Evolutionary conservation across 2,329 filamentous ascomycete genomes (phyloP), one percentile per base, ranked within the genome.

Genomic region (Gaeumannomyces tritici): DNA sequence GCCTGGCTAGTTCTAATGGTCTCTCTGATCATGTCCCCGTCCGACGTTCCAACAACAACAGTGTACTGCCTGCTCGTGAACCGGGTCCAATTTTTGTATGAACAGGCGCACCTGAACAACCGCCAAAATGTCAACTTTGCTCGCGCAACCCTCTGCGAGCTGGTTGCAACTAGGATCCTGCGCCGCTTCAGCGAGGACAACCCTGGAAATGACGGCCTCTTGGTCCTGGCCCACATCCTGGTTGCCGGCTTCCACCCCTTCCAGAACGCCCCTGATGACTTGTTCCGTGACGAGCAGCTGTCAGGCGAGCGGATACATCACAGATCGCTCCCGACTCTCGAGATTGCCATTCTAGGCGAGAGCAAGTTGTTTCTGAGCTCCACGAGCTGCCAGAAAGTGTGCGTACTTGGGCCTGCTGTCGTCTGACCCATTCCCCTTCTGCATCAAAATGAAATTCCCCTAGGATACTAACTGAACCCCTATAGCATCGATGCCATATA

Each of bases 21-120:
- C 2, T 27, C 33, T 18, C 57, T 58, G 29, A 29, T 58, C 4
- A 9, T 35, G 1, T 27, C 57, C 33, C 15, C 13, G 13, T 35
- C 33, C 13, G 33, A 18, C 13, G 33, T 35, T 35, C 33, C 33
- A 35, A 35, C 27, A 42, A 13, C 27, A 27, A 60, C 11, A 87
- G 89, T 95, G 13, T 95, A 93, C 73, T 93, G 90, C 71, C 77
- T 96, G 64, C 81, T 96, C 27, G 90, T 95, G 66, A 95, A 96
- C 69, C 83, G 90, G 18, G 85, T 86, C 42, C 89, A 92, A 70
- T 95, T 95, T 69, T 78, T 93, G 28, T 83, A 88, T 62, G 89
- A 95, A 72, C 90, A 95, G 72, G 81, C 85, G 13, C 87, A 89
- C 69, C 83, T 90, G 69, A 84, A 84, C 68, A 90, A 91, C 70